Evolutionary conservation across 257 asterid genomes (phyloP).

Genomic region (Plantago elongata): DNA sequence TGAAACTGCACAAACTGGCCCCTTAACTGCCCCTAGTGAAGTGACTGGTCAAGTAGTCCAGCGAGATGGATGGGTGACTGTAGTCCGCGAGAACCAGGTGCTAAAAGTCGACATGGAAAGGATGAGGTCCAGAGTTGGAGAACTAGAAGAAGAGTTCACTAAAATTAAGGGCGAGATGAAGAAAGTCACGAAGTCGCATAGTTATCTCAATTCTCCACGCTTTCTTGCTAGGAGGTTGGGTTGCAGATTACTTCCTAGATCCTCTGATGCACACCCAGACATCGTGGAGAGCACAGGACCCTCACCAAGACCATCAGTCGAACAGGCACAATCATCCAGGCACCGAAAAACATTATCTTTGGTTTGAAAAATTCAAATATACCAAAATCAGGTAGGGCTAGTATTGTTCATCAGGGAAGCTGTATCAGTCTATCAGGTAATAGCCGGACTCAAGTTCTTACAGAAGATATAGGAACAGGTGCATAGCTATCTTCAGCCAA

Average conservation of each 20-base stretch:
- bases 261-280: conserved; percentile 50
- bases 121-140: conserved; percentile 83
- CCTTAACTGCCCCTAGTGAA: conserved; percentile 34
- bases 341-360: conserved; percentile 62
- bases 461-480: not conserved
- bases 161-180: conserved; percentile 80
- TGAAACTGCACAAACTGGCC: conserved; percentile 58
- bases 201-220: conserved; percentile 64
- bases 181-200: conserved; percentile 63
- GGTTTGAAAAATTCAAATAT: conserved; percentile 26
- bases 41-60: conserved; percentile 45
- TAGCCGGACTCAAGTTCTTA: not conserved
- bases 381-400: conserved; percentile 8
- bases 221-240: conserved; percentile 37
- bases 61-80: conserved; percentile 84
- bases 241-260: conserved; percentile 52
- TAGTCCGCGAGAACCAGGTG: conserved; percentile 77
- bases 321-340: conserved; percentile 35
- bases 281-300: conserved; percentile 49
- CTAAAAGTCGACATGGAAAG: conserved; percentile 77
- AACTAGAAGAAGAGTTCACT: conserved; percentile 76
- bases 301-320: conserved; percentile 67
- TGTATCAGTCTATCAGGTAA: not conserved
- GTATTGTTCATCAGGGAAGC: not conserved
- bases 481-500: too few species aligned